Percentiles rank a stretch among this genome's conserved stretches.
phyloP scores from a whole-genome alignment of 129 eudicot genomes.

The Kitagawia praeruptora region DNA sequence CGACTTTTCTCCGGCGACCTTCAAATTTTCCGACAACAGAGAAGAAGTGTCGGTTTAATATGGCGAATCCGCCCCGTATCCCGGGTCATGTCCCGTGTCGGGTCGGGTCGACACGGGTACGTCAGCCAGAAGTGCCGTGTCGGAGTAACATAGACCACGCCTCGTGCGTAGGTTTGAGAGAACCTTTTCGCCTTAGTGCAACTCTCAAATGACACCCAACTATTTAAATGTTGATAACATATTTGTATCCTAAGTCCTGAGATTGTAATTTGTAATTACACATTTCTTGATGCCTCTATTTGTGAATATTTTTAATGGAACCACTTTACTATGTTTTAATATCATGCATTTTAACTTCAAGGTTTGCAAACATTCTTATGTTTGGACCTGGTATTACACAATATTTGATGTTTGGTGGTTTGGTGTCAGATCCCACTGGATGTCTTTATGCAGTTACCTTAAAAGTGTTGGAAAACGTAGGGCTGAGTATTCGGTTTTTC shows the following conservation, averaged over 20 bases:
- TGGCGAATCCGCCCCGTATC: no score
- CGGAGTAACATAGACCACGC: no score
- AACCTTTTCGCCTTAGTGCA: background rate
- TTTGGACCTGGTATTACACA: background rate
- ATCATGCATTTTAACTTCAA: background rate
- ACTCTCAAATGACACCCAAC: background rate
- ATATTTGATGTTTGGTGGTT: background rate
- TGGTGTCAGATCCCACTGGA: background rate
- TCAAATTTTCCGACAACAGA: no score
- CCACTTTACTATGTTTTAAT: background rate
- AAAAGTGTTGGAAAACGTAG: background rate
- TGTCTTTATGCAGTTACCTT: background rate
- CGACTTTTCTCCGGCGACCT: no score
- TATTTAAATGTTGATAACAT: background rate
- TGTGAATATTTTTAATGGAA: background rate
- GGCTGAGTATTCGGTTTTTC: no score
- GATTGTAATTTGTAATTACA: background rate
- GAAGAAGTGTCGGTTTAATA: no score
- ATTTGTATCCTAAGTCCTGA: background rate
- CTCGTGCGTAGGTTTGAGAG: background rate
- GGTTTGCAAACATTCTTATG: background rate
- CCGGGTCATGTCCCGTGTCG: no score
- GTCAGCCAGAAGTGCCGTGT: no score
- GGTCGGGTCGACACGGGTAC: no score
- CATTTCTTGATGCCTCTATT: background rate